Evolutionary conservation across 257 asterid species (phyloP), one percentile per base, ranked within the genome.

Genomic region (Capsicum pubescens): DNA sequence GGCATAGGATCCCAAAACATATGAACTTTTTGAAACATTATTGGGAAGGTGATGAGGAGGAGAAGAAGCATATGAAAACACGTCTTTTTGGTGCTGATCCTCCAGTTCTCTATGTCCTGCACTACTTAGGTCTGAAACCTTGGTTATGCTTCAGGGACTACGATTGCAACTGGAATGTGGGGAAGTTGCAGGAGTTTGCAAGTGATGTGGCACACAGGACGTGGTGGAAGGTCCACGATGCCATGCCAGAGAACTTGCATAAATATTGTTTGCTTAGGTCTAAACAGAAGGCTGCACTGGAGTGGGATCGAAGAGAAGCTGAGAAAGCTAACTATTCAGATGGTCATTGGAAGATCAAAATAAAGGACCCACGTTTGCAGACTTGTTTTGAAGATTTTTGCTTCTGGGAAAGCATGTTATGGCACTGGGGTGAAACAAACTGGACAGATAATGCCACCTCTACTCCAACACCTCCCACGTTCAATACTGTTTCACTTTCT

Each of bases 201-300:
- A 95, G 99, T 83, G 93, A 95, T 46, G 92, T 91, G 35, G 99
- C 97, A 0, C 99, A 95, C 26, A 85, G 84, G 63, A 94, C 93
- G 1, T 95, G 99, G 99, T 94, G 99, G 99, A 94, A 92, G 78
- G 93, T 95, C 58, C 99, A 95, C 7, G 99, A 95, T 63, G 95
- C 98, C 36, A 95, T 95, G 98, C 97, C 97, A 0, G 97, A 93
- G 84, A 92, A 94, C 57, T 82, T 94, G 60, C 98, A 95, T 39
- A 91, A 91, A 87, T 94, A 90, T 83, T 95, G 99, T 84, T 88
- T 93, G 86, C 94, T 95, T 1, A 89, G 97, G 69, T 93, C 98
- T 8, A 95, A 95, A 69, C 98, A 95, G 90, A 95, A 95, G 92
- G 99, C 98, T 6, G 92, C 97, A 0, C 64, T 93, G 60, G 98